Percentiles rank a stretch among this genome's conserved stretches.
These are phyloP conservation scores for Globisporangium lucens DNA, from an alignment of 352 stramenopile genomes.

Conservation along the genomic window DNA sequence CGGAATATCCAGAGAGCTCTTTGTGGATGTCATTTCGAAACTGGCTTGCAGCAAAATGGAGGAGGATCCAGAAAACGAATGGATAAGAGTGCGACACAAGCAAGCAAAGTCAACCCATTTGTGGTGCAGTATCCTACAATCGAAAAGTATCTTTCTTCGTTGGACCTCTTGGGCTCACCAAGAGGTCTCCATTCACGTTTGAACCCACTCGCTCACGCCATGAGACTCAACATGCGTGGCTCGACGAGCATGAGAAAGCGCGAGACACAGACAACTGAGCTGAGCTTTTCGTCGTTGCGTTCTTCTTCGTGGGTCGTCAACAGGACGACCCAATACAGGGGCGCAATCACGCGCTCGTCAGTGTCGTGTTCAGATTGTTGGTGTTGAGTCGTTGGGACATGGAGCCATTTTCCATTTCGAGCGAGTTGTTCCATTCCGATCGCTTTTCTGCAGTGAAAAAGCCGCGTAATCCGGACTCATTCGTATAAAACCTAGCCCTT, in stretches of 20 bases:
- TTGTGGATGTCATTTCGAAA: conserved; percentile 1
- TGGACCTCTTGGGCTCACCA: background rate
- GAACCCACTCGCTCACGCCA: background rate
- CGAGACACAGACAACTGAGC: background rate
- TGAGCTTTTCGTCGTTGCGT: background rate
- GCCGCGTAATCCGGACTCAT: background rate
- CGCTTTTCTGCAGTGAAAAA: background rate
- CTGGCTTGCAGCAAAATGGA: background rate
- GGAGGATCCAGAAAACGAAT: background rate
- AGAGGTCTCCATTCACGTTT: background rate
- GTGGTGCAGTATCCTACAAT: background rate
- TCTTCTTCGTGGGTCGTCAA: background rate
- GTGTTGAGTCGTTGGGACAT: background rate
- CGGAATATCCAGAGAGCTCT: background rate
- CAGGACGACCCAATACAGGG: background rate
- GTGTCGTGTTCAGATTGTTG: background rate
- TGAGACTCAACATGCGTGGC: background rate
- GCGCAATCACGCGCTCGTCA: background rate
- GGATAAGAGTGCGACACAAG: background rate
- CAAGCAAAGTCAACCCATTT: background rate
- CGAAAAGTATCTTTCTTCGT: background rate
- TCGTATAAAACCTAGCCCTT: background rate
- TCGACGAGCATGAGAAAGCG: background rate
- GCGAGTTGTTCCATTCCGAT: background rate
- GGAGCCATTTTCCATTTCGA: background rate